phyloP scores from a whole-genome alignment of 495 filamentous ascomycete genomes.

The Amorphotheca resinae region DNA sequence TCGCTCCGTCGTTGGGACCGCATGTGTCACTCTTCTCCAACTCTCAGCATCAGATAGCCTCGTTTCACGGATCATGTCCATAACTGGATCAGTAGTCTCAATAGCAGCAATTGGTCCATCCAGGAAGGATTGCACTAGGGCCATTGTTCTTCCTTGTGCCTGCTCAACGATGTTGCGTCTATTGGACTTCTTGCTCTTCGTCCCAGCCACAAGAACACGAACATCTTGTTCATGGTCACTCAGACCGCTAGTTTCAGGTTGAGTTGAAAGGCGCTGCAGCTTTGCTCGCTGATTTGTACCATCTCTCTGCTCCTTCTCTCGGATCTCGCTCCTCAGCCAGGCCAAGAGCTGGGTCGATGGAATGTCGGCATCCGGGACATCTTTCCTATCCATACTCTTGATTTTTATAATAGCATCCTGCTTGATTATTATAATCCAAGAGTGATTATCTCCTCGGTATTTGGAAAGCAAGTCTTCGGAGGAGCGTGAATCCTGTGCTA shows the following conservation, averaged over 20 bases:
- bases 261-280: constrained; percentile 21
- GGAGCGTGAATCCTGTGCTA: constrained; percentile 62
- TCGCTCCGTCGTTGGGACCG: constrained; percentile 61
- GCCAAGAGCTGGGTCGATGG: constrained; percentile 58
- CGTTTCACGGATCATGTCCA: constrained; percentile 66
- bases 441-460: constrained; percentile 61
- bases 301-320: constrained; percentile 58
- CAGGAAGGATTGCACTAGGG: constrained; percentile 50
- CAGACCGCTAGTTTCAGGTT: constrained; percentile 27
- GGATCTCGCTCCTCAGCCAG: constrained; percentile 73
- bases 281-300: constrained; percentile 29
- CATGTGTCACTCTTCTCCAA: constrained; percentile 75
- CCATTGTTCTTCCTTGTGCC: constrained; percentile 50
- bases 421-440: constrained; percentile 79
- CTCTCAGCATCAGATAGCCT: constrained; percentile 69
- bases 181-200: constrained; percentile 83
- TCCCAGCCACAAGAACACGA: constrained; percentile 65
- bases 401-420: constrained; percentile 69
- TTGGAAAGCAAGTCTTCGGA: constrained; percentile 64
- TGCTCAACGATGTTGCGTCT: constrained; percentile 74
- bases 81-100: constrained; percentile 75
- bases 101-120: constrained; percentile 76
- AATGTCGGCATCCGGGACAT: constrained; percentile 62
- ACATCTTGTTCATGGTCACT: constrained; percentile 58
- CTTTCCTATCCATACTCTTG: constrained; percentile 58